These are phyloP conservation scores for Botrytis medusae DNA, from an alignment of 2,329 filamentous ascomycete genomes.

Conservation along the genomic window DNA sequence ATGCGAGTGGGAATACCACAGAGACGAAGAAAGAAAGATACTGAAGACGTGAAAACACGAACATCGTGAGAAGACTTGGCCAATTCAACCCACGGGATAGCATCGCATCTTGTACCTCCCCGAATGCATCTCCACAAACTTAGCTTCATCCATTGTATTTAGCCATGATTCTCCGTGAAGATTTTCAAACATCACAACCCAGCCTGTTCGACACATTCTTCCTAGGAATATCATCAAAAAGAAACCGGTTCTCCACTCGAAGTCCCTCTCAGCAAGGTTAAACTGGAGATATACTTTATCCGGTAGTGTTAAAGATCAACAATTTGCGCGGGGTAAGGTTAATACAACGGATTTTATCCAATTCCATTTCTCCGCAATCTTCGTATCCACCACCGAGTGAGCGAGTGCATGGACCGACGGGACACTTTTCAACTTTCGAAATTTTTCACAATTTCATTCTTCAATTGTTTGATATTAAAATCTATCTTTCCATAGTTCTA, in stretches of 20 bases:
- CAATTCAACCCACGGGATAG: neutral
- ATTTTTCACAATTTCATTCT: no score
- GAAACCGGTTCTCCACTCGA: neutral
- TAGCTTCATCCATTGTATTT: neutral
- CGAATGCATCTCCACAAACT: neutral
- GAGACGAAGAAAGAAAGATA: neutral
- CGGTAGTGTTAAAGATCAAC: neutral
- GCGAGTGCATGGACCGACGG: no score
- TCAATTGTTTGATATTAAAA: no score
- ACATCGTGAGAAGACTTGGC: slow-evolving; percentile 2
- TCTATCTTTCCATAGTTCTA: no score
- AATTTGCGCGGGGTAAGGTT: slow-evolving; percentile 8
- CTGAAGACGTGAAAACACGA: neutral
- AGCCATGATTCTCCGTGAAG: neutral
- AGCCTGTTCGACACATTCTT: neutral
- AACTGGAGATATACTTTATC: slow-evolving; percentile 18
- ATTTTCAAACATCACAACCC: neutral
- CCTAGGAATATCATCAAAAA: neutral
- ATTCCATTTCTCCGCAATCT: neutral
- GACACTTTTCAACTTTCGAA: no score
- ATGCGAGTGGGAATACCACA: neutral
- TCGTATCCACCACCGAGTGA: no score
- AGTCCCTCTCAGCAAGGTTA: neutral
- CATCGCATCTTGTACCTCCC: slow-evolving; percentile 7
- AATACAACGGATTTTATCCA: neutral